phyloP scores from a whole-genome alignment of 306 rosid genomes.

The Prunus davidiana region DNA sequence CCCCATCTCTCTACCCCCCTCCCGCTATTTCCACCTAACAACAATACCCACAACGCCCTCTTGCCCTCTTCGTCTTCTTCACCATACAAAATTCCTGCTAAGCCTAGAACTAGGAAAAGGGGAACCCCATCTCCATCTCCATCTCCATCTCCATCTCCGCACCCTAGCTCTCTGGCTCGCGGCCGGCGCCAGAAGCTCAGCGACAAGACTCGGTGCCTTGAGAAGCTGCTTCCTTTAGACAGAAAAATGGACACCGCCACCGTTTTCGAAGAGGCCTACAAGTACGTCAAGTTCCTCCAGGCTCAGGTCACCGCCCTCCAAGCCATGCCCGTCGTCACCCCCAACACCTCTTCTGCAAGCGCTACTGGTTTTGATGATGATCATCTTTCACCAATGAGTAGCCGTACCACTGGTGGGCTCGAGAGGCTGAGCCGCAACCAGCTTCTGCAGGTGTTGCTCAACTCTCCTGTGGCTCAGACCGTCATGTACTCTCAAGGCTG shows the following conservation, averaged over 20 bases:
- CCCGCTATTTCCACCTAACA: not conserved
- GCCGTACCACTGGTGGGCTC: conserved; percentile 27
- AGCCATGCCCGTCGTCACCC: conserved; percentile 53
- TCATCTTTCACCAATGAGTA: too few relatives aligned
- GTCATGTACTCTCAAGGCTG: conserved; percentile 50
- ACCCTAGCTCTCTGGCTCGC: conserved; percentile 42
- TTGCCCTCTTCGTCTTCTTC: not conserved
- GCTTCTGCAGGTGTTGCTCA: conserved; percentile 62
- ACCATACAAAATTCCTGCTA: not conserved
- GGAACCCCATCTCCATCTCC: not conserved
- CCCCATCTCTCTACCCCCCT: not conserved
- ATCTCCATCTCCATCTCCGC: not conserved
- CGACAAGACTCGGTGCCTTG: conserved; percentile 79
- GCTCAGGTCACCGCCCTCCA: conserved; percentile 58
- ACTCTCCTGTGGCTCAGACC: conserved; percentile 77
- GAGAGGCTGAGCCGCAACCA: conserved; percentile 60
- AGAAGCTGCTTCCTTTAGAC: conserved; percentile 82
- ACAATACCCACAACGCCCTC: not conserved
- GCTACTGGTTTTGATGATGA: not conserved
- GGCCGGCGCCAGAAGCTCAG: conserved; percentile 66
- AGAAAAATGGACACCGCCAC: conserved; percentile 84
- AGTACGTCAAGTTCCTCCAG: conserved; percentile 71
- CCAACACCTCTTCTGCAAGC: not conserved
- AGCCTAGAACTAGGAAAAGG: not conserved
- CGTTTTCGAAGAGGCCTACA: conserved; percentile 55